Evolutionary conservation across 257 asterid species (phyloP).

Genomic region (Buddleja alternifolia): DNA sequence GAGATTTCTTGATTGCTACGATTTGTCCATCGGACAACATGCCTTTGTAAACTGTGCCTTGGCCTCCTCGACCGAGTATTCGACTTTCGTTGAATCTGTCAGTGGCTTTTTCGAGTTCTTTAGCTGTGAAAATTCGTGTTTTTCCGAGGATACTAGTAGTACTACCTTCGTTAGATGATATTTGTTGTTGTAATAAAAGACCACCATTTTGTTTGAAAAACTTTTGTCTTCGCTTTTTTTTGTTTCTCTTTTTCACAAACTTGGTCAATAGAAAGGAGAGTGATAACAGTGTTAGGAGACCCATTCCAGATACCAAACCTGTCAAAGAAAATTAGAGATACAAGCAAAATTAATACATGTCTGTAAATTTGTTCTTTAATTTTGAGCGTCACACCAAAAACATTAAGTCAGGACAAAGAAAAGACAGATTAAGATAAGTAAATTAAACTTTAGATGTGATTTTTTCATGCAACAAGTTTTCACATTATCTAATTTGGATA

Average conservation of each 20-base stretch:
- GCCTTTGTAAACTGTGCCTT: constrained; percentile 35
- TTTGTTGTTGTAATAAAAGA: constrained; percentile 26
- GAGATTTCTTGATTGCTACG: constrained; percentile 32
- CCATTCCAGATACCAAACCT: constrained; percentile 34
- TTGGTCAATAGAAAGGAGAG: not conserved
- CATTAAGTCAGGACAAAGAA: too few relatives aligned
- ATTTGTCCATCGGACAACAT: constrained; percentile 32
- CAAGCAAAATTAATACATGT: not conserved
- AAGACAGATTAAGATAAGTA: too few relatives aligned
- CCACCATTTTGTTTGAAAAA: constrained; percentile 34
- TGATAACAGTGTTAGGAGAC: constrained; percentile 28
- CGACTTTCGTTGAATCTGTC: constrained; percentile 26
- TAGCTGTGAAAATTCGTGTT: constrained; percentile 23
- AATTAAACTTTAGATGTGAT: too few relatives aligned
- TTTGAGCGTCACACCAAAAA: too few relatives aligned
- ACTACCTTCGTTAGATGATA: constrained; percentile 23
- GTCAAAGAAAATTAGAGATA: not conserved
- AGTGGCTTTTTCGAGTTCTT: constrained; percentile 30
- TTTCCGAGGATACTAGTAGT: constrained; percentile 9
- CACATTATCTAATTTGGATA: too few relatives aligned
- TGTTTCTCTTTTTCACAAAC: constrained; percentile 23
- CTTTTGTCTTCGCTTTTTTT: constrained; percentile 23
- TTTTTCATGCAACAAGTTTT: too few relatives aligned
- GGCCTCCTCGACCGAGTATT: constrained; percentile 37
- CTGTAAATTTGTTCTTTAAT: too few relatives aligned